Evolutionary conservation across 345 rosid species (phyloP).

Genomic region (Microcos paniculata): DNA sequence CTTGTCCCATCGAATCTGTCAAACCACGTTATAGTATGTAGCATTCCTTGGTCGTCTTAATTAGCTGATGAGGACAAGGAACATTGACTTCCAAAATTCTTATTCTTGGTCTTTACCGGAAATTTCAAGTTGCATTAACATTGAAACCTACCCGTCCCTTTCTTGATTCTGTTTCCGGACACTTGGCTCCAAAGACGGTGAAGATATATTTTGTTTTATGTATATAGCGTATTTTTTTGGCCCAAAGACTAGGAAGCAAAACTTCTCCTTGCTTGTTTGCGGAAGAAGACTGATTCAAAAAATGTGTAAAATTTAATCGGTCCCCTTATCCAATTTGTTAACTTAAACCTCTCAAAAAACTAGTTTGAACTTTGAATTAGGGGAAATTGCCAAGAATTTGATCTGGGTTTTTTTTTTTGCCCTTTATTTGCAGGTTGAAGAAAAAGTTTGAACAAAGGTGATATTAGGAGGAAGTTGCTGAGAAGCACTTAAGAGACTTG

Average conservation of each 20-base stretch:
- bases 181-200: not conserved
- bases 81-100: not conserved
- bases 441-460: not conserved
- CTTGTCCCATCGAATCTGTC: too few species aligned
- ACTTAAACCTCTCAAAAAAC: not conserved
- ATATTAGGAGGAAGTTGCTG: constrained; percentile 9
- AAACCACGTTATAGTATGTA: too few species aligned
- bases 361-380: not conserved
- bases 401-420: not conserved
- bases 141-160: not conserved
- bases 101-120: not conserved
- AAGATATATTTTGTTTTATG: too few species aligned
- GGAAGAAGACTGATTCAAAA: not conserved
- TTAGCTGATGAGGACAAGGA: not conserved
- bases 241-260: not conserved
- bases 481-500: too few species aligned
- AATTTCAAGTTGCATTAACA: not conserved
- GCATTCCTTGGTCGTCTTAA: too few species aligned
- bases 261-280: too few species aligned
- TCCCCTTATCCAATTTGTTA: not conserved
- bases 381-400: constrained; percentile 9
- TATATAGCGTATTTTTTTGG: not conserved
- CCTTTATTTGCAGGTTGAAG: not conserved
- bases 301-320: not conserved
- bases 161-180: not conserved